Conservation (phyloP, 192 early-diverging fungal species). For the Coemansia reversa region DNA sequence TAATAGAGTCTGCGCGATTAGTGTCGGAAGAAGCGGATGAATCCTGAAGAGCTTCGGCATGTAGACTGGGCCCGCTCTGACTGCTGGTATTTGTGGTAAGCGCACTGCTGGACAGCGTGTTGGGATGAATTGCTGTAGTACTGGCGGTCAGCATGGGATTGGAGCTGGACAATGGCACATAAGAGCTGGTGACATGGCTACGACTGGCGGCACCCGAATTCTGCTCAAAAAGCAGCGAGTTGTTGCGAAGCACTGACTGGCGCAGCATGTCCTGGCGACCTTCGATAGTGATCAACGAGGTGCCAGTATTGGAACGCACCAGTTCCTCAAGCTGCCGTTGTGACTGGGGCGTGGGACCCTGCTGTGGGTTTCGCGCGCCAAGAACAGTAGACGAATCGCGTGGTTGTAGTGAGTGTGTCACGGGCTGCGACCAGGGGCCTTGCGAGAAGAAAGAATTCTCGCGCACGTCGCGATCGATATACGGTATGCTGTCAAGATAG, state of each 20-base stretch:
- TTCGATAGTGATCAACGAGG: constrained; percentile 18
- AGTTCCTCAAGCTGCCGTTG: constrained; percentile 26
- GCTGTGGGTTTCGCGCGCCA: not conserved
- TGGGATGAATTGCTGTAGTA: constrained; percentile 1
- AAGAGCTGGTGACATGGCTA: constrained; percentile 18
- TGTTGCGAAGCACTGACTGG: constrained; percentile 11
- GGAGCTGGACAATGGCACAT: constrained; percentile 43
- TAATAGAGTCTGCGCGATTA: constrained; percentile 31
- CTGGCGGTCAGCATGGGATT: constrained; percentile 18
- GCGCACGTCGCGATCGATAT: constrained; percentile 42
- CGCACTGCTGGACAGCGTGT: constrained; percentile 13
- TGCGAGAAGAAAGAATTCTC: constrained; percentile 50
- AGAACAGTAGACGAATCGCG: constrained; percentile 11
- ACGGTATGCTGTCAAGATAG: constrained; percentile 40
- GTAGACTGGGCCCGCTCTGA: constrained; percentile 43
- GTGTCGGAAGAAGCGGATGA: not conserved
- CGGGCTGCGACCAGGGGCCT: constrained; percentile 46
- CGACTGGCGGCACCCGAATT: not conserved
- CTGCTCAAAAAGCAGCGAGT: not conserved
- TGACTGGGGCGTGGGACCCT: not conserved
- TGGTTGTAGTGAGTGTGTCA: constrained; percentile 13
- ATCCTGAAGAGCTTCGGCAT: constrained; percentile 29
- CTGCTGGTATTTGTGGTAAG: constrained; percentile 14
- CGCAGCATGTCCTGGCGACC: constrained; percentile 28
- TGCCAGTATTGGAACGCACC: constrained; percentile 36